phyloP scores from a whole-genome alignment of 768 basidiomycete genomes.

The Pleurotus cornucopiae region DNA sequence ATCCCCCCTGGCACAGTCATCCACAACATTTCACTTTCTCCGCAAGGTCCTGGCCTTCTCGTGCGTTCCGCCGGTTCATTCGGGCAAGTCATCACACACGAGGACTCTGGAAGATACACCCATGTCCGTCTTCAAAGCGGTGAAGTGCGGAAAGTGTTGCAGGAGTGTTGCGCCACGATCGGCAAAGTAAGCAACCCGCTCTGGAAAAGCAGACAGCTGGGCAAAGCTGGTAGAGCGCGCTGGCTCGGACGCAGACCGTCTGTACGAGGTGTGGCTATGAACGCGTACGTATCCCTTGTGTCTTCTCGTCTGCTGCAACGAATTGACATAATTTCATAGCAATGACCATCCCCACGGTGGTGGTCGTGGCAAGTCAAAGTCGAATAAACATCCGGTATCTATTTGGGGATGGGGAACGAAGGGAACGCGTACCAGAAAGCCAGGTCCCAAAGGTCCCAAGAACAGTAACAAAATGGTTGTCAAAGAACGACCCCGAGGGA shows the following conservation, averaged over 20 bases:
- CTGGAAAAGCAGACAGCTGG: conserved; percentile 80
- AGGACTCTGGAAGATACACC: conserved; percentile 64
- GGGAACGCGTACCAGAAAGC: conserved; percentile 89
- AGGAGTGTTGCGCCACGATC: conserved; percentile 82
- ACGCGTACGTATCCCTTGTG: conserved; percentile 56
- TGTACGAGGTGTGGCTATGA: conserved; percentile 96
- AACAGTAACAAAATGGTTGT: conserved; percentile 88
- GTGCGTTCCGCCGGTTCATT: conserved; percentile 88
- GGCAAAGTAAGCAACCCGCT: conserved; percentile 90
- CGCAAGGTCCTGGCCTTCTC: conserved; percentile 73
- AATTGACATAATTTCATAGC: conserved; percentile 30
- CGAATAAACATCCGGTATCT: conserved; percentile 89
- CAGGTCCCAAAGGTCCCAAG: conserved; percentile 87
- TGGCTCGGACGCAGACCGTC: conserved; percentile 85
- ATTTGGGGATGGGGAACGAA: conserved; percentile 92
- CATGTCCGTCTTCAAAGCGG: conserved; percentile 89
- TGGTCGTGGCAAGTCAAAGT: conserved; percentile 97
- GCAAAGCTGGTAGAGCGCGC: conserved; percentile 86
- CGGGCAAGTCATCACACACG: conserved; percentile 78
- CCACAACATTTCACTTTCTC: conserved; percentile 78
- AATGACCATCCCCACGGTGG: conserved; percentile 95
- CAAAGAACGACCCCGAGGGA: conserved; percentile 78
- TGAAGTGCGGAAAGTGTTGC: conserved; percentile 83
- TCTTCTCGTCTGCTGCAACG: not conserved
- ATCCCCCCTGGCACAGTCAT: conserved; percentile 91